Base-by-base conservation (phyloP, 2,329 filamentous ascomycete genomes). In the Aspergillus novoparasiticus region DNA sequence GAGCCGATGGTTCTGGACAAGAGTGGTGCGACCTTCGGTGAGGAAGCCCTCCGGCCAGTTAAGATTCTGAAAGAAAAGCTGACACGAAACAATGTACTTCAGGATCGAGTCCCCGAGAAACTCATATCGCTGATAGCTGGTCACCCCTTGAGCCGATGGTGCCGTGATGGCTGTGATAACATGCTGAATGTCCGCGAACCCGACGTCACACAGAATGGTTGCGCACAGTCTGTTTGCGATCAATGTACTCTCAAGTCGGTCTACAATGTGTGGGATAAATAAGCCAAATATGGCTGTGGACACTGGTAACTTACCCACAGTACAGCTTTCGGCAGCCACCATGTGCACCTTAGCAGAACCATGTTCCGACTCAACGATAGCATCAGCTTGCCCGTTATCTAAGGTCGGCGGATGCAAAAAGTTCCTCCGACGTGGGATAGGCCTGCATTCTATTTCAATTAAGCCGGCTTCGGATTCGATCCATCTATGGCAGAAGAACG, bases 41-140 rank as follows among this genome's bases (percentile, higher is more conserved):
- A 98, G 83, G 64, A 89, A 90, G 0, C 91, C 89, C 76, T 97
- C 94, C 0, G 92, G 92, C 84, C 87, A 93, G 5, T 83, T 78
- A 0, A 86, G 85, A 64, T 93, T 77, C 36, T 82, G 73, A 21
- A 83, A 82, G 72, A 84, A 82, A 5, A 94, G 82, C 60, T 93
- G 89, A 1, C 92, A 75, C 0, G 88, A 87, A 0, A 90, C 84
- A 54, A 86, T 87, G 61, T 90, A 86, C 71, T 98, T 98, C 43
- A 98, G 82, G 1, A 96, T 82, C 0, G 88, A 88, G 71, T 98
- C 94, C 0, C 95, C 95, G 0, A 97, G 80, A 68, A 96, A 96
- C 73, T 98, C 95, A 0, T 96, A 81, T 3, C 90, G 84, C 70
- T 98, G 90, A 72, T 97, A 97, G 67, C 97, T 85, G 0, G 83